These are phyloP conservation scores for Phytophthora pseudosyringae DNA, from an alignment of 352 stramenopile species.

Conservation along the genomic window DNA sequence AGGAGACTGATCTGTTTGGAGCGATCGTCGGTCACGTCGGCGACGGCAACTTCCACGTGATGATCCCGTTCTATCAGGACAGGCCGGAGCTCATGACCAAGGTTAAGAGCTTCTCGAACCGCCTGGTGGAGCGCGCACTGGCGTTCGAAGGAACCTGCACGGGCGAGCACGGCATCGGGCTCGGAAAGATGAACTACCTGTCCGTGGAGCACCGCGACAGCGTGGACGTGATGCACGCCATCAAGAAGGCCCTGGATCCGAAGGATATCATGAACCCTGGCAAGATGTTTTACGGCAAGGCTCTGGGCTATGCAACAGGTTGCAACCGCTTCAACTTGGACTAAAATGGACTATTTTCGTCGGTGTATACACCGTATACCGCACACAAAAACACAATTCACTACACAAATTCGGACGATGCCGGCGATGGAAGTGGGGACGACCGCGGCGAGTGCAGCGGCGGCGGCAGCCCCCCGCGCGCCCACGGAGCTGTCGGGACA, in stretches of 20 bases:
- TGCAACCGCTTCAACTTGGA: conserved; percentile 13
- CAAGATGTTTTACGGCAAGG: conserved; percentile 92
- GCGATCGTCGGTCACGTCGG: conserved; percentile 92
- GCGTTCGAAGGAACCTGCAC: conserved; percentile 95
- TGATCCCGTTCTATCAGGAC: conserved; percentile 91
- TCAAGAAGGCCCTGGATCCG: conserved; percentile 96
- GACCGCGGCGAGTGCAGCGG: conserved; percentile 9
- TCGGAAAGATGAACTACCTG: conserved; percentile 95
- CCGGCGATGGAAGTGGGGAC: conserved; percentile 24
- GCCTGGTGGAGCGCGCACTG: conserved; percentile 74
- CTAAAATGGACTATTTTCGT: conserved; percentile 15
- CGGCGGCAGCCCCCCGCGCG: not conserved
- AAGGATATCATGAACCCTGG: conserved; percentile 97
- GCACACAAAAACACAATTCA: not conserved
- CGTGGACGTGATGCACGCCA: conserved; percentile 91
- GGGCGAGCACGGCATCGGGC: conserved; percentile 96
- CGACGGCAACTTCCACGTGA: conserved; percentile 98
- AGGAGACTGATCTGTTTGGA: conserved; percentile 84
- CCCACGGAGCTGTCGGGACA: conserved; percentile 36
- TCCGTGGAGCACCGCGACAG: conserved; percentile 89
- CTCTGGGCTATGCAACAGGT: not conserved
- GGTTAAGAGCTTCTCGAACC: conserved; percentile 88
- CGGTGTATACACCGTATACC: no score
- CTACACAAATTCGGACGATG: conserved; percentile 16
- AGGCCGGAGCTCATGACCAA: conserved; percentile 84